Evolutionary conservation across 495 filamentous ascomycete genomes (phyloP), one percentile per base, ranked within the genome.

Genomic region (Podospora didyma): DNA sequence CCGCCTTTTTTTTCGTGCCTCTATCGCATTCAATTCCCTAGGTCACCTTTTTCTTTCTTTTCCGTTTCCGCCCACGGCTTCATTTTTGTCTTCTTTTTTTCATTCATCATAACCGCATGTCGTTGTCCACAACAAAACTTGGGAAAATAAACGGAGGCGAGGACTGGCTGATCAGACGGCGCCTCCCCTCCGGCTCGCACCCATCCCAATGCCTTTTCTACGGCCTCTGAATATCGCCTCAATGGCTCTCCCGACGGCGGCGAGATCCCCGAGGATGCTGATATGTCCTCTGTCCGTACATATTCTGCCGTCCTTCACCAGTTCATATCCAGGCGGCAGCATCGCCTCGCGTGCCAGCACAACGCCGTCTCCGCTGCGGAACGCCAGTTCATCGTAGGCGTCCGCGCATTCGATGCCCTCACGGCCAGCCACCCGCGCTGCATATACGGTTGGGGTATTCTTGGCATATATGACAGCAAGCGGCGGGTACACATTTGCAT

Each of bases 301-400:
- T 11, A 96, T 82, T 47, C 87, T 76, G 0, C 91, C 92, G 24
- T 84, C 83, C 56, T 75, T 80, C 2, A 83, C 88, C 51, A 86
- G 73, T 50, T 77, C 79, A 66, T 97, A 97, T 0, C 92, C 92
- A 6, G 76, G 70, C 1, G 93, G 92, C 57, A 95, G 66, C 92
- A 95, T 94, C 0, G 92, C 89, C 53, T 92, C 89, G 41, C 78
- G 78, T 0, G 93, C 90, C 16, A 97, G 76, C 65, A 91, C 90
- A 0, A 97, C 93, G 0, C 93, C 93, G 68, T 97, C 93, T 0
- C 93, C 93, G 35, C 84, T 86, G 0, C 86, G 88, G 70, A 97
- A 97, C 0, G 89, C 82, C 2, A 96, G 75, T 56, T 96, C 86
- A 58, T 96, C 93, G 65, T 96, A 97, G 2, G 86, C 86, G 71